Evolutionary conservation across 768 basidiomycete species (phyloP).

Genomic region (Exidia glandulosa): DNA sequence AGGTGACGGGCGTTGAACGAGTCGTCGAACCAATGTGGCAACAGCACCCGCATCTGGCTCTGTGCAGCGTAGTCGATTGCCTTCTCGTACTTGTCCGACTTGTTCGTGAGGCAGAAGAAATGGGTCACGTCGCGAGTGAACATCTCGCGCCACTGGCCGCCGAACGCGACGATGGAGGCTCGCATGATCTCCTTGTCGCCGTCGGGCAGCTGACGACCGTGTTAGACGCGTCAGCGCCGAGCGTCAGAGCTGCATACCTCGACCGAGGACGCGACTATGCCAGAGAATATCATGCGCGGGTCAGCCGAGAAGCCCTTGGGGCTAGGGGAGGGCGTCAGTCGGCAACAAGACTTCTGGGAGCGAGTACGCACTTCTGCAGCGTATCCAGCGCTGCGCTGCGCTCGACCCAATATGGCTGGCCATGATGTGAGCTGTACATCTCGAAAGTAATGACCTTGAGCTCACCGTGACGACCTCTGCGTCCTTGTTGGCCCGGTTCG

Average conservation of each 20-base stretch:
- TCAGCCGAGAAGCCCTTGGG: slow-evolving; percentile 63
- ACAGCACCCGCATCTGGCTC: slow-evolving; percentile 54
- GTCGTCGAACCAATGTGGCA: slow-evolving; percentile 92
- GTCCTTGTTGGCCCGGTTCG: slow-evolving; percentile 28
- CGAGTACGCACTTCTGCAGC: slow-evolving; percentile 38
- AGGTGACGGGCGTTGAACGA: slow-evolving; percentile 16
- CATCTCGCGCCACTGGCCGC: slow-evolving; percentile 69
- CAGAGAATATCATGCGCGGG: slow-evolving; percentile 72
- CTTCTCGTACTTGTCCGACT: slow-evolving; percentile 36
- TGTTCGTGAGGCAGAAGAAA: slow-evolving; percentile 49
- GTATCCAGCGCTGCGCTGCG: slow-evolving; percentile 48
- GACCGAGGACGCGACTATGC: slow-evolving; percentile 60
- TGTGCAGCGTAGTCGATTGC: slow-evolving; percentile 47
- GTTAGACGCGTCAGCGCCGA: not conserved
- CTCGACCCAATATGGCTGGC: slow-evolving; percentile 58
- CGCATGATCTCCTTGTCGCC: slow-evolving; percentile 63
- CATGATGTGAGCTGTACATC: slow-evolving; percentile 5
- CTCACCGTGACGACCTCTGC: slow-evolving; percentile 29
- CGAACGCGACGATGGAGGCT: slow-evolving; percentile 61
- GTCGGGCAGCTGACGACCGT: slow-evolving; percentile 35
- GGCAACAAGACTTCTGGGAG: not conserved
- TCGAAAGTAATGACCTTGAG: slow-evolving; percentile 1
- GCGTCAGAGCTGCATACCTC: slow-evolving; percentile 34
- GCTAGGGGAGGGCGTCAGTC: slow-evolving; percentile 17
- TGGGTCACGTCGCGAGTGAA: slow-evolving; percentile 84